Conservation (phyloP, 1,139 yeast genomes). For the Debaryomyces psychrophilus region DNA sequence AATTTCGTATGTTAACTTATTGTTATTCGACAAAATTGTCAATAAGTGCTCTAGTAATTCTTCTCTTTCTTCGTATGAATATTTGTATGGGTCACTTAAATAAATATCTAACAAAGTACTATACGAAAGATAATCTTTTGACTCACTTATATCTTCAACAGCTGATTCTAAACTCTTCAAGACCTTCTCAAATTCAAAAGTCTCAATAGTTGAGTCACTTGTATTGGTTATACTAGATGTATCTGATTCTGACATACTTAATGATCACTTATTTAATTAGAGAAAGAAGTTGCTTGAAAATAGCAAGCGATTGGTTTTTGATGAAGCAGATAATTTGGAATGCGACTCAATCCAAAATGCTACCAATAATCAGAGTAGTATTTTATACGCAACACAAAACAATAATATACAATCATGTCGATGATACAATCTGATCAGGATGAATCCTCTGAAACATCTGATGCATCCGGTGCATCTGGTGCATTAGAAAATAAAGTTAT, state of each 20-base stretch:
- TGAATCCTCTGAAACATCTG: slow-evolving; percentile 9
- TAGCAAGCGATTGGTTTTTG: background rate
- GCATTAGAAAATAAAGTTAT: slow-evolving; percentile 13
- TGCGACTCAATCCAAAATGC: background rate
- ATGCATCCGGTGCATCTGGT: slow-evolving; percentile 9
- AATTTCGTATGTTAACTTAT: slow-evolving; percentile 61
- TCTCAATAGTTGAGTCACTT: slow-evolving; percentile 31
- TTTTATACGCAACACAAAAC: background rate
- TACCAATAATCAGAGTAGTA: background rate
- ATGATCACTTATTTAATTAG: background rate
- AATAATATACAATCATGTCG: slow-evolving; percentile 12
- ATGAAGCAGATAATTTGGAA: slow-evolving; percentile 1
- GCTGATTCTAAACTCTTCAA: slow-evolving; percentile 35
- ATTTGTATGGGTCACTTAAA: slow-evolving; percentile 50
- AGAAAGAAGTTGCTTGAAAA: background rate
- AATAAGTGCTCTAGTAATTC: slow-evolving; percentile 46
- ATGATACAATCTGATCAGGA: slow-evolving; percentile 22
- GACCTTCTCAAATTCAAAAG: slow-evolving; percentile 31
- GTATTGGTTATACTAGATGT: slow-evolving; percentile 18
- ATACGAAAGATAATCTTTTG: slow-evolving; percentile 68
- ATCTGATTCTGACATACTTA: slow-evolving; percentile 26
- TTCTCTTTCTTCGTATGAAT: slow-evolving; percentile 52
- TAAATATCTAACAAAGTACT: slow-evolving; percentile 70
- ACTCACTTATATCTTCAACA: slow-evolving; percentile 41
- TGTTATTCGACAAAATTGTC: slow-evolving; percentile 33